A percentile compares a stretch with the other conserved stretches of the same genome.
Evolutionary conservation across 345 rosid genomes (phyloP).

Genomic region (Dovyalis caffra): DNA sequence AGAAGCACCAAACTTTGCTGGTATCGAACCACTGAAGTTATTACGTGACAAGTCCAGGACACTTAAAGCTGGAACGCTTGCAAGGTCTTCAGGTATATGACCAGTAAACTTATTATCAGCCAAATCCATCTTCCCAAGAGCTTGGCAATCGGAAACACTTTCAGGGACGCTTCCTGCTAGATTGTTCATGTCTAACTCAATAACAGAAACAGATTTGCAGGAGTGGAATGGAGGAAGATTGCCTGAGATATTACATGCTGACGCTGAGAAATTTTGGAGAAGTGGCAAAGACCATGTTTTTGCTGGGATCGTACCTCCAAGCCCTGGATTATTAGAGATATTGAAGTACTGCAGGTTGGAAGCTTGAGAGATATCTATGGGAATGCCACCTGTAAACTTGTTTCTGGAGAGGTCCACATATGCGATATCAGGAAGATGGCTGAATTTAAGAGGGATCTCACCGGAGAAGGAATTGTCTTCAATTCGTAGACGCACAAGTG

Average conservation of each 20-base stretch:
- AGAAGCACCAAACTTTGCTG: constrained; percentile 46
- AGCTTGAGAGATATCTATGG: constrained; percentile 54
- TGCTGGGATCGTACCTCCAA: constrained; percentile 60
- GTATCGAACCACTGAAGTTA: constrained; percentile 62
- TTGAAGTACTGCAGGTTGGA: constrained; percentile 73
- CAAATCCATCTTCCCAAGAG: constrained; percentile 54
- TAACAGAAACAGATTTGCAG: constrained; percentile 59
- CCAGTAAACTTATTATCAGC: constrained; percentile 56
- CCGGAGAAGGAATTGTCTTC: constrained; percentile 88
- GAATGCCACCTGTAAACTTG: constrained; percentile 71
- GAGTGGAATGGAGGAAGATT: constrained; percentile 52
- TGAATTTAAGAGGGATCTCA: constrained; percentile 63
- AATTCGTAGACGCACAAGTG: constrained; percentile 75
- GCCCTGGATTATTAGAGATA: constrained; percentile 59
- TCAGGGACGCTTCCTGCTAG: constrained; percentile 52
- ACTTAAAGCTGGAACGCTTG: constrained; percentile 48
- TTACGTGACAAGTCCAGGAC: constrained; percentile 67
- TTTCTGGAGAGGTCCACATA: constrained; percentile 79
- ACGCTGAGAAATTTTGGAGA: constrained; percentile 84
- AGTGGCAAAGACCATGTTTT: constrained; percentile 58
- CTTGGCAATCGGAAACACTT: constrained; percentile 54
- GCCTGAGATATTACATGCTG: constrained; percentile 64
- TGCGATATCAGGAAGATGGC: constrained; percentile 56
- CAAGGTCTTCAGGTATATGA: constrained; percentile 51
- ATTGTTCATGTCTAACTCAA: constrained; percentile 61